Evolutionary conservation across 495 filamentous ascomycete genomes (phyloP), one percentile per base, ranked within the genome.

Genomic region (Aspergillus homomorphus): DNA sequence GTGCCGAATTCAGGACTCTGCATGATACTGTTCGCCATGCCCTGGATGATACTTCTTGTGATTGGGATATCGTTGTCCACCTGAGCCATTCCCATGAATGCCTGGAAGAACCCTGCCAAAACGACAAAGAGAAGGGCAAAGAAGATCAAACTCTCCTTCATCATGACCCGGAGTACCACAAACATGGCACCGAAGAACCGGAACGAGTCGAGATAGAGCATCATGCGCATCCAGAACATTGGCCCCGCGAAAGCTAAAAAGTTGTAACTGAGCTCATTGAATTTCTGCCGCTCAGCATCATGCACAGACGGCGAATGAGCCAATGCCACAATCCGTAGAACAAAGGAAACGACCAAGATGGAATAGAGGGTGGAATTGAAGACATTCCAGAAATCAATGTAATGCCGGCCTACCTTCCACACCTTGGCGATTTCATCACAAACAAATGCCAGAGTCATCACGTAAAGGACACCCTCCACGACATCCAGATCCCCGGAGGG

Each of bases 121-220:
- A 98, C 87, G 51, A 97, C 86, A 51, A 87, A 74, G 5, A 98
- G 82, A n/a, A 98, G 81, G 7, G 92, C 90, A 64, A 98, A 98
- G 80, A 98, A 98, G 61, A 98, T 97, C 54, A 98, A 74, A 56
- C 90, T 95, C 69, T 98, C 94, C 65, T 92, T 91, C 94, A 98
- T 98, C 95, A 98, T 98, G 51, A 98, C 92, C 66, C 96, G 92
- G 33, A 98, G 76, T 4, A 98, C 90, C 8, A 98, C 92, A 33
- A 98, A 81, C 95, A 98, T 98, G 52, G 91, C 91, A 45, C 94
- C 94, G 62, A 98, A 98, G 80, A 98, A 98, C 58, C 89, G 87
- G 76, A 94, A 90, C 0, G 86, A 88, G 76, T 98, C 94, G 9
- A 98, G 81, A 67, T 96, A 98, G 8, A 98, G 84, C 57, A 98